phyloP scores from a whole-genome alignment of 306 rosid genomes.

The Dalbergia cochinchinensis region DNA sequence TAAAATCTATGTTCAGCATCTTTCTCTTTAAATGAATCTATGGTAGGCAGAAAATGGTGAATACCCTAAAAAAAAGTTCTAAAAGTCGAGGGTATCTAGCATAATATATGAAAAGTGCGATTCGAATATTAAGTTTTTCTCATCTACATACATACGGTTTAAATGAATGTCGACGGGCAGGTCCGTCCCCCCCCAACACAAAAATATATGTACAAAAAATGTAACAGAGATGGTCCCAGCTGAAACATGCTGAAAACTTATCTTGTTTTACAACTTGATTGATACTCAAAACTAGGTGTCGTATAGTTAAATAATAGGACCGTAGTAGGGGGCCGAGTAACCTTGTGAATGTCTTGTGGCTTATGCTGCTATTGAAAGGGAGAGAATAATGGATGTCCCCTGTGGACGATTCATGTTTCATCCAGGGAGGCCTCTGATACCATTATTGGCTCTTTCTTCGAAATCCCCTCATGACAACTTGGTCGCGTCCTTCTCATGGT shows the following conservation, averaged over 20 bases:
- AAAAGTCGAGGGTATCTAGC: too few species aligned
- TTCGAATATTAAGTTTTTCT: too few species aligned
- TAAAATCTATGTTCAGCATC: too few species aligned
- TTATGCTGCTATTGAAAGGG: conserved; percentile 32
- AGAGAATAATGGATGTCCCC: conserved; percentile 60
- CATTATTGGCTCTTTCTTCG: conserved; percentile 35
- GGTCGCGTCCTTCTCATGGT: conserved; percentile 43
- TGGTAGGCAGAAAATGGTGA: too few species aligned
- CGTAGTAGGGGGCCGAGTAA: conserved; percentile 43
- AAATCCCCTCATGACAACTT: conserved; percentile 21
- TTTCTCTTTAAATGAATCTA: too few species aligned
- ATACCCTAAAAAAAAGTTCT: too few species aligned
- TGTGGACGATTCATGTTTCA: conserved; percentile 63
- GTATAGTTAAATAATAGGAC: conserved; percentile 47
- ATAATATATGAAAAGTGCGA: too few species aligned
- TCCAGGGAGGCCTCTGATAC: conserved; percentile 61
- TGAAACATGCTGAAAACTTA: conserved; percentile 39
- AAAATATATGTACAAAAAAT: neutral
- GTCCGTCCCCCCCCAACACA: conserved; percentile 40
- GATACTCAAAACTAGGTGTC: conserved; percentile 48
- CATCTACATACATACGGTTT: neutral
- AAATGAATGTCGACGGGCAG: conserved; percentile 22
- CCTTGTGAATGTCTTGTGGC: conserved; percentile 45
- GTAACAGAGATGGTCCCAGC: conserved; percentile 54
- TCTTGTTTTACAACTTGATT: conserved; percentile 39